Percentiles rank a stretch among this genome's conserved stretches.
Conservation (phyloP, 2,329 filamentous ascomycete genomes). For the Fusarium chlamydosporum region DNA sequence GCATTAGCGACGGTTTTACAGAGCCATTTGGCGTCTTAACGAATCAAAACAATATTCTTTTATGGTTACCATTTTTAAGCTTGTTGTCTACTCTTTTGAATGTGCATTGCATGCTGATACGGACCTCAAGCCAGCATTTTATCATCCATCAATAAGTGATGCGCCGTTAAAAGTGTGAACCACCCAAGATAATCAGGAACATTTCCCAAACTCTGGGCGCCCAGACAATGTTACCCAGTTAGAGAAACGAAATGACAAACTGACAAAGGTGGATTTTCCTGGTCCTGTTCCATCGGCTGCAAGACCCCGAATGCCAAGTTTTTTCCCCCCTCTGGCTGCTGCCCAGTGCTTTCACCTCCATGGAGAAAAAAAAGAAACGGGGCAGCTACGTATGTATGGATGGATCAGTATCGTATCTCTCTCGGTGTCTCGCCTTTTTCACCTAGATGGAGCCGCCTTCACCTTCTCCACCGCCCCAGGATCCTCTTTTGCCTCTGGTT, state of each 20-base stretch:
- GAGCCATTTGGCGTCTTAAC: slow-evolving; percentile 40
- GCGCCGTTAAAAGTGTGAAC: neutral
- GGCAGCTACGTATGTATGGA: neutral
- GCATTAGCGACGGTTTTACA: slow-evolving; percentile 48
- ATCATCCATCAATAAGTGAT: neutral
- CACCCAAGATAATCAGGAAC: slow-evolving; percentile 6
- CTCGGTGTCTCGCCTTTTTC: slow-evolving; percentile 37
- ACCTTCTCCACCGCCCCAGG: slow-evolving; percentile 28
- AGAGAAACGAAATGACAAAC: slow-evolving; percentile 37
- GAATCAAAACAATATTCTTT: slow-evolving; percentile 41
- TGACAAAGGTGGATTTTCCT: slow-evolving; percentile 19
- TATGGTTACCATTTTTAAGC: slow-evolving; percentile 10
- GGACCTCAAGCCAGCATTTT: neutral
- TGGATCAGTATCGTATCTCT: slow-evolving; percentile 3
- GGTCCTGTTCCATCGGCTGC: slow-evolving; percentile 26
- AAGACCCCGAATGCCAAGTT: slow-evolving; percentile 41
- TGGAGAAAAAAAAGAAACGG: slow-evolving; percentile 12
- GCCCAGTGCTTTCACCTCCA: neutral
- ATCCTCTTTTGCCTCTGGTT: slow-evolving; percentile 25
- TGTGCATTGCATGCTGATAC: slow-evolving; percentile 7
- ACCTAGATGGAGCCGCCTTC: slow-evolving; percentile 19
- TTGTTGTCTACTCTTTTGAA: neutral
- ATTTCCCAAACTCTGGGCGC: slow-evolving; percentile 13
- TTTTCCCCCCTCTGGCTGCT: neutral
- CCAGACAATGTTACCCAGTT: slow-evolving; percentile 21